phyloP scores from a whole-genome alignment of 768 basidiomycete species.

The Amanita muscaria region DNA sequence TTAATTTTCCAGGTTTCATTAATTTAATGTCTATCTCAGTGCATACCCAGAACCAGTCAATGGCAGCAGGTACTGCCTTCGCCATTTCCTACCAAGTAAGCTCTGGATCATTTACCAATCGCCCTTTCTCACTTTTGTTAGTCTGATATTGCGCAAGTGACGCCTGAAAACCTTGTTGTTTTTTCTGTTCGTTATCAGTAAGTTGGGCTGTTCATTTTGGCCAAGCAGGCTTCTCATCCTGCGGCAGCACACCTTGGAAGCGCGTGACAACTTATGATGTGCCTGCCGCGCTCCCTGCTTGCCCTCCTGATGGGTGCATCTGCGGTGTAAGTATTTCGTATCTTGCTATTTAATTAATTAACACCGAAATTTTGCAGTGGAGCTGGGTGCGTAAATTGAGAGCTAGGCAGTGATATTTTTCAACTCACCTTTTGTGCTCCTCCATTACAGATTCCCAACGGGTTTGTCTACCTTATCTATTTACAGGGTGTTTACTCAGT shows the following conservation, averaged over 20 bases:
- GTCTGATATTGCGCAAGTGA: slow-evolving; percentile 41
- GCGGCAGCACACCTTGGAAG: slow-evolving; percentile 42
- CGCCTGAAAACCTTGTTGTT: slow-evolving; percentile 39
- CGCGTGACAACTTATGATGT: slow-evolving; percentile 38
- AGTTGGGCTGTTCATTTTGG: slow-evolving; percentile 9
- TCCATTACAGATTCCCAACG: slow-evolving; percentile 28
- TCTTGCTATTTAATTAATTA: too few species aligned
- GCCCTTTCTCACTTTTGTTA: slow-evolving; percentile 12
- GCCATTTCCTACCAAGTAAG: slow-evolving; percentile 44
- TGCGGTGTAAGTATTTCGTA: slow-evolving; percentile 34
- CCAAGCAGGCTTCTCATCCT: neutral
- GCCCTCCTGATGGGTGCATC: slow-evolving; percentile 41
- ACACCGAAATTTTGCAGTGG: slow-evolving; percentile 29
- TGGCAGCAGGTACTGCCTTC: slow-evolving; percentile 47
- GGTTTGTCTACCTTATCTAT: slow-evolving; percentile 17
- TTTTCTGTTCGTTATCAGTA: slow-evolving; percentile 44
- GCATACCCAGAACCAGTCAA: slow-evolving; percentile 42
- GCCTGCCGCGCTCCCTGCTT: slow-evolving; percentile 39
- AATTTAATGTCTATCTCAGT: too few species aligned
- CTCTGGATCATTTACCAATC: neutral
- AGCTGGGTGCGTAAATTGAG: slow-evolving; percentile 33
- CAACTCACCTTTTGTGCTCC: neutral
- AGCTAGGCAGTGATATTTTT: neutral
- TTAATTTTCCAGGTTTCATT: neutral
- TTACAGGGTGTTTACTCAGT: too few species aligned